phyloP scores from a whole-genome alignment of 176 grass and related monocot species.

The Aegilops bicornis region DNA sequence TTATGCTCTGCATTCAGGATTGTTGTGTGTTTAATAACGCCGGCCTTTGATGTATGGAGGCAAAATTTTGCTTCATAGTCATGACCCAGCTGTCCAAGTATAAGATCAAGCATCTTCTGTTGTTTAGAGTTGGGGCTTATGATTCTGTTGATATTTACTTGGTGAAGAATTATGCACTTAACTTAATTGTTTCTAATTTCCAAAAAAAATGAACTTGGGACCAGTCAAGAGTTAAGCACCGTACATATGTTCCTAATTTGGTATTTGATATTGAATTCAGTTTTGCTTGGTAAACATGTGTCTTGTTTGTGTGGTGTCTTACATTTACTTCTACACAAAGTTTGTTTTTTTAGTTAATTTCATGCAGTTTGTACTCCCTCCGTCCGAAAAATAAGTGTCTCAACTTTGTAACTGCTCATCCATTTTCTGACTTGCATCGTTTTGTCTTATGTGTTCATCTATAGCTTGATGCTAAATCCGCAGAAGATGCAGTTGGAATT shows the following conservation, averaged over 20 bases:
- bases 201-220: conserved; percentile 94
- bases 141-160: not conserved
- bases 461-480: not conserved
- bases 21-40: not conserved
- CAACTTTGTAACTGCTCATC: not conserved
- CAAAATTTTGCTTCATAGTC: not conserved
- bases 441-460: not conserved
- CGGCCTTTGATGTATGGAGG: not conserved
- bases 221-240: conserved; percentile 82
- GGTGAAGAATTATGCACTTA: not conserved
- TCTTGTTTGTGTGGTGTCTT: conserved; percentile 14
- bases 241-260: not conserved
- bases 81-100: too few species aligned
- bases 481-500: not conserved
- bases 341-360: not conserved
- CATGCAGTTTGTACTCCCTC: not conserved
- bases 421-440: not conserved
- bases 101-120: not conserved
- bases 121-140: not conserved
- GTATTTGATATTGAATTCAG: not conserved
- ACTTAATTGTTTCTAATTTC: not conserved
- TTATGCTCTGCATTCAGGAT: not conserved
- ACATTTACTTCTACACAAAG: not conserved
- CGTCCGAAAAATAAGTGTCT: too few species aligned
- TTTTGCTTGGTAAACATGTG: not conserved